Evolutionary conservation across 2,329 filamentous ascomycete species (phyloP).

Genomic region (Monascus ruber): DNA sequence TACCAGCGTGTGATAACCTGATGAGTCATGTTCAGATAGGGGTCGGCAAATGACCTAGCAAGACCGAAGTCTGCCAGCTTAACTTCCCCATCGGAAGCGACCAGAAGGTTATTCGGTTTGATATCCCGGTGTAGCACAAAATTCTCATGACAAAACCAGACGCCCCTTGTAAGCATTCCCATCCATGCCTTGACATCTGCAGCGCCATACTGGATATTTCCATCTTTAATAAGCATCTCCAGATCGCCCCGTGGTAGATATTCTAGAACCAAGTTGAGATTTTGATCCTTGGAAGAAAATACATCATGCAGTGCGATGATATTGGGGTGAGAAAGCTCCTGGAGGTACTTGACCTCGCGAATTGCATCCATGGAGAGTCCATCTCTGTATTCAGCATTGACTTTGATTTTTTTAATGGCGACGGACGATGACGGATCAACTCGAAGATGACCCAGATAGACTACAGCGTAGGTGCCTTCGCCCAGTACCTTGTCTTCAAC

Average conservation of each 20-base stretch:
- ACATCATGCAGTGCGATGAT: conserved; percentile 88
- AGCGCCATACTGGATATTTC: conserved; percentile 66
- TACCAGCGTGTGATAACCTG: conserved; percentile 98
- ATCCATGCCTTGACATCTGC: conserved; percentile 98
- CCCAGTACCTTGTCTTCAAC: conserved; percentile 71
- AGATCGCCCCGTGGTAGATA: conserved; percentile 88
- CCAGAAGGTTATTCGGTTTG: conserved; percentile 96
- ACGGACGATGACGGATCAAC: conserved; percentile 61
- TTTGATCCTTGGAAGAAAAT: conserved; percentile 93
- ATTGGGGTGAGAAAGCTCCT: conserved; percentile 88
- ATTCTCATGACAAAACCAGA: conserved; percentile 96
- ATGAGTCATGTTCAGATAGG: conserved; percentile 76
- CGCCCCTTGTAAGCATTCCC: conserved; percentile 84
- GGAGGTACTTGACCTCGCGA: conserved; percentile 88
- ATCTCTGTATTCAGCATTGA: conserved; percentile 58
- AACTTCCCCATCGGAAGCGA: conserved; percentile 82
- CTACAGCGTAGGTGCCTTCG: conserved; percentile 92
- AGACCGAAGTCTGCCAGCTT: conserved; percentile 98
- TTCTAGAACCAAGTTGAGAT: conserved; percentile 90
- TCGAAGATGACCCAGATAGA: conserved; percentile 76
- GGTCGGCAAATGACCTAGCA: conserved; percentile 78
- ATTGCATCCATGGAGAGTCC: conserved; percentile 91
- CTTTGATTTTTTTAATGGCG: conserved; percentile 51
- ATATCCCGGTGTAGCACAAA: conserved; percentile 93
- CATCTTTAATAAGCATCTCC: conserved; percentile 86